Evolutionary conservation across 129 eudicot species (phyloP).

Genomic region (Heracleum sosnowskyi): DNA sequence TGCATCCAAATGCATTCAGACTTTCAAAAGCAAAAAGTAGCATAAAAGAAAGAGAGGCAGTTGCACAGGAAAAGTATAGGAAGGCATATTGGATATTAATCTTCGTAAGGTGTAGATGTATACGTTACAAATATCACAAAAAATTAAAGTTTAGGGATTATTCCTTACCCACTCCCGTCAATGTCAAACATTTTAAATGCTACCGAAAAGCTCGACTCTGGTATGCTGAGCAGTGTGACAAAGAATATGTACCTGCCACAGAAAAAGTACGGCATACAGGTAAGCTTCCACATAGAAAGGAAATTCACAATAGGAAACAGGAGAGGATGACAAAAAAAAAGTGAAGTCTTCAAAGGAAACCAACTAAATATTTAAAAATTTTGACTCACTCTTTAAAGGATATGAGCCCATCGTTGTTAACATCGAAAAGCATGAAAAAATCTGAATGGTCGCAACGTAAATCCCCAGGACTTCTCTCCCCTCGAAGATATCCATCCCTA

Average conservation of each 20-base stretch:
- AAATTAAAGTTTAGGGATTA: background rate
- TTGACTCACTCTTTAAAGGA: conserved; percentile 80
- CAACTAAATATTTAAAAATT: background rate
- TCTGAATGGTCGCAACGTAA: conserved; percentile 60
- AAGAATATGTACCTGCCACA: conserved; percentile 73
- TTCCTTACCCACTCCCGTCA: conserved; percentile 57
- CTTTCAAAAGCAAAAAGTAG: background rate
- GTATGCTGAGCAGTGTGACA: conserved; percentile 79
- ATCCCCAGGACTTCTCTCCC: conserved; percentile 47
- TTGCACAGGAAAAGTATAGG: background rate
- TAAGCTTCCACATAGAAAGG: background rate
- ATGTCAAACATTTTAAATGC: conserved; percentile 96
- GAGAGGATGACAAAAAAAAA: background rate
- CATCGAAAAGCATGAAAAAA: conserved; percentile 91
- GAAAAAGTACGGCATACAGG: background rate
- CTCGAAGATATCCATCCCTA: conserved; percentile 67
- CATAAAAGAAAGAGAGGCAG: background rate
- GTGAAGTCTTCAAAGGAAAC: background rate
- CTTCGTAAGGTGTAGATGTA: background rate
- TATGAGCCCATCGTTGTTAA: conserved; percentile 72
- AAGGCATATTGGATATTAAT: background rate
- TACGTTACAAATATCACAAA: background rate
- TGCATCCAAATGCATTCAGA: background rate
- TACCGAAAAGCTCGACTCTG: conserved; percentile 78
- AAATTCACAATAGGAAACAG: background rate